Percentiles rank a stretch among this genome's conserved stretches.
Conservation (phyloP, 1,139 yeast species). For the Sugiyamaella xylanicola region DNA sequence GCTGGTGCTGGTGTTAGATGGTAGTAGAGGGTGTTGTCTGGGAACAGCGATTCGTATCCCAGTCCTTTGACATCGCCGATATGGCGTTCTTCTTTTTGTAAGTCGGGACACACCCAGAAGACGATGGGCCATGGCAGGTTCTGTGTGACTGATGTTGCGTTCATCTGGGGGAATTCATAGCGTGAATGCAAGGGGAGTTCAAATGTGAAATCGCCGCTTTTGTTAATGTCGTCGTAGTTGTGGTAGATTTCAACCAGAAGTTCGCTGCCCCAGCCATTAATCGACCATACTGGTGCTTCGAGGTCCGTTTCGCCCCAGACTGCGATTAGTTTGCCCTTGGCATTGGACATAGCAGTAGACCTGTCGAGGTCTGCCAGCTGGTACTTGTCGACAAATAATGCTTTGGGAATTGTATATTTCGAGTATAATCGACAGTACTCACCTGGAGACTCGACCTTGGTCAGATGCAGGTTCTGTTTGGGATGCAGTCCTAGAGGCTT, state of each 20-base stretch:
- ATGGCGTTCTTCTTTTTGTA: slow-evolving; percentile 31
- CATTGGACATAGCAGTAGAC: slow-evolving; percentile 35
- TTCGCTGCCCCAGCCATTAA: slow-evolving; percentile 51
- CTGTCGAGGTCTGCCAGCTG: slow-evolving; percentile 44
- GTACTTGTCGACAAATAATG: slow-evolving; percentile 46
- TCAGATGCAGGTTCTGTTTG: slow-evolving; percentile 31
- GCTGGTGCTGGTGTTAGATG: slow-evolving; percentile 30
- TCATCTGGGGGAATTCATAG: slow-evolving; percentile 46
- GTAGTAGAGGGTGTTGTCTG: slow-evolving; percentile 48
- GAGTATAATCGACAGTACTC: slow-evolving; percentile 46
- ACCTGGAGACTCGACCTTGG: slow-evolving; percentile 26
- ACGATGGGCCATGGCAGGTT: slow-evolving; percentile 46
- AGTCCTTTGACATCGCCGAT: slow-evolving; percentile 41
- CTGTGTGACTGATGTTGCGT: slow-evolving; percentile 30
- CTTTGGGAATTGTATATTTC: slow-evolving; percentile 44
- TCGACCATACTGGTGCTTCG: slow-evolving; percentile 53
- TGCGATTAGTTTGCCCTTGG: slow-evolving; percentile 43
- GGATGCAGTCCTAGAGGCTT: slow-evolving; percentile 55
- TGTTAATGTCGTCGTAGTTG: slow-evolving; percentile 16
- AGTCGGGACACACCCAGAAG: slow-evolving; percentile 53
- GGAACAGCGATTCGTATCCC: slow-evolving; percentile 51
- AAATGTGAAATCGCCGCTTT: slow-evolving; percentile 32
- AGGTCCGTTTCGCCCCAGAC: slow-evolving; percentile 50
- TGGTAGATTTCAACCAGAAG: slow-evolving; percentile 44
- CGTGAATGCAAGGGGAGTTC: slow-evolving; percentile 53